A percentile compares a stretch with the other conserved stretches of the same genome.
Conservation (phyloP, 176 grass and related monocot species). For the Zea luxurians region DNA sequence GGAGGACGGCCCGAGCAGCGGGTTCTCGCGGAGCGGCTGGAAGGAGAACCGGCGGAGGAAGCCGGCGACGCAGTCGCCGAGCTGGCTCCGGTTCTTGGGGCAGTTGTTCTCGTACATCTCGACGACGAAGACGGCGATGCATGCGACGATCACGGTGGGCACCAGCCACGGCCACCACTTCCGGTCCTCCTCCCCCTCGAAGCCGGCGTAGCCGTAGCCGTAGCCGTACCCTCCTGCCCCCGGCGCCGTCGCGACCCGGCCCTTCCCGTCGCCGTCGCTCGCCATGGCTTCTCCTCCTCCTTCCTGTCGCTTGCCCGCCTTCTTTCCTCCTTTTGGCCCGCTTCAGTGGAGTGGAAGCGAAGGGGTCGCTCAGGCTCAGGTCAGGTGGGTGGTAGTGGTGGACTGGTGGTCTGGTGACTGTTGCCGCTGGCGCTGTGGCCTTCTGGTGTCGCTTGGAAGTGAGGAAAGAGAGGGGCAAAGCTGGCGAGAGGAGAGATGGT, state of each 20-base stretch:
- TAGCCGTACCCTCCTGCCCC: conserved; percentile 27
- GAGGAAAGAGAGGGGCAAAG: conserved; percentile 3
- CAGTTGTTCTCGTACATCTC: conserved; percentile 98
- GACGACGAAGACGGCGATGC: conserved; percentile 71
- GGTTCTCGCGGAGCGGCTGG: conserved; percentile 89
- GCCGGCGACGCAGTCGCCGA: conserved; percentile 58
- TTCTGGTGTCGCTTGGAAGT: conserved; percentile 53
- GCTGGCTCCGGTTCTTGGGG: conserved; percentile 42
- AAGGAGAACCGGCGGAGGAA: conserved; percentile 87
- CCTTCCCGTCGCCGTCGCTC: conserved; percentile 47
- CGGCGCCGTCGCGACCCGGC: conserved; percentile 37
- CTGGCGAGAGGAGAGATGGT: neutral
- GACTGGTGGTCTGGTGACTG: conserved; percentile 20
- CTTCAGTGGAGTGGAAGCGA: conserved; percentile 32
- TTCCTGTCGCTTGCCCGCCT: neutral
- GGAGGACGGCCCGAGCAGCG: conserved; percentile 76
- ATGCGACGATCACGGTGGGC: conserved; percentile 71
- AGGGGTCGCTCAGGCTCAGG: neutral
- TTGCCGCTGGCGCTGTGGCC: neutral
- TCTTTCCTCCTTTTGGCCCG: neutral
- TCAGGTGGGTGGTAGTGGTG: neutral
- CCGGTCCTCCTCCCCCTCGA: conserved; percentile 50
- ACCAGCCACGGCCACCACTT: conserved; percentile 88
- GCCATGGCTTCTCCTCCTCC: conserved; percentile 20
- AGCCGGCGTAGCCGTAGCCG: conserved; percentile 41